Evolutionary conservation across 148 eudicot genomes (phyloP).

Genomic region (Cornus suecica): DNA sequence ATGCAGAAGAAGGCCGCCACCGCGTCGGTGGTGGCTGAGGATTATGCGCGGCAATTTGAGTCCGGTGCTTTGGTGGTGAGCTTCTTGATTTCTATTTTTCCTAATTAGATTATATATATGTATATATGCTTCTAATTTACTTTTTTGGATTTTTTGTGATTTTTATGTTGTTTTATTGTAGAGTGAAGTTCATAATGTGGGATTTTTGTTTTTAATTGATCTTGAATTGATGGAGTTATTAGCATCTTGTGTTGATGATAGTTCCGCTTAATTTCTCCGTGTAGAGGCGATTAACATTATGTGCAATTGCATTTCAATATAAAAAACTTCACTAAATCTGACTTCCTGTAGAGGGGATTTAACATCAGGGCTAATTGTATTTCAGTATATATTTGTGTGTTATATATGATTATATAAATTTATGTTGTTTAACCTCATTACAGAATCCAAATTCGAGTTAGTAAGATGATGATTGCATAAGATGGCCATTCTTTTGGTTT

Average conservation of each 20-base stretch:
- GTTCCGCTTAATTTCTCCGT: too few relatives aligned
- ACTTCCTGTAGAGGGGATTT: too few relatives aligned
- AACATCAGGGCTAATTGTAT: not conserved
- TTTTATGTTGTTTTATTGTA: not conserved
- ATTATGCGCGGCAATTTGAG: constrained; percentile 69
- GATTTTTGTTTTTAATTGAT: not conserved
- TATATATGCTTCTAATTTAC: too few relatives aligned
- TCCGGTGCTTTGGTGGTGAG: constrained; percentile 54
- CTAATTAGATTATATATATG: too few relatives aligned
- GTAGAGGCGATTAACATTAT: not conserved
- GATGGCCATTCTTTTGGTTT: not conserved
- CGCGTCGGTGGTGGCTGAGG: constrained; percentile 75
- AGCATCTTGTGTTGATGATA: not conserved
- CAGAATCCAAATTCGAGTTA: not conserved
- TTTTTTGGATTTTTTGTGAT: not conserved
- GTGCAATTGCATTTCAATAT: not conserved
- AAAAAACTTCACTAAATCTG: too few relatives aligned
- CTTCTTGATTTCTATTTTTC: not conserved
- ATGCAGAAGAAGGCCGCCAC: constrained; percentile 82
- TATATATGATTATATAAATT: not conserved
- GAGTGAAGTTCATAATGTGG: not conserved
- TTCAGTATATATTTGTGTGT: not conserved
- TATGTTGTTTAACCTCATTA: not conserved
- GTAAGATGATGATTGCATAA: not conserved
- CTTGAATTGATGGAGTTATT: not conserved